Conservation (phyloP, 2,329 filamentous ascomycete genomes). For the Pseudopyrenochaeta lycopersici region DNA sequence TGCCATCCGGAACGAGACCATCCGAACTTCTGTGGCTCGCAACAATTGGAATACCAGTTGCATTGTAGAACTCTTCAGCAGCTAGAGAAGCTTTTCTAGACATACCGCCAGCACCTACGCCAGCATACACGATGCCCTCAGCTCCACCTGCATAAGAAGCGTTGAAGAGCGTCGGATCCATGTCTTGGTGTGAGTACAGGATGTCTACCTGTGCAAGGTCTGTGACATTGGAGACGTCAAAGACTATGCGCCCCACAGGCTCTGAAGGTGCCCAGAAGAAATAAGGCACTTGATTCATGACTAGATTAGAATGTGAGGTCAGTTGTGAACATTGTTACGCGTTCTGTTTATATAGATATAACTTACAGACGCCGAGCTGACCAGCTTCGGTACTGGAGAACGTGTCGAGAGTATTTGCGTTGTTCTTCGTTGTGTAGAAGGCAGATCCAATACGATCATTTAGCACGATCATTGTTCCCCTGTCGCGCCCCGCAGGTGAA, state of each 20-base stretch:
- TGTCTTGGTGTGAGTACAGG: slow-evolving; percentile 64
- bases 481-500: slow-evolving; percentile 54
- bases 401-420: slow-evolving; percentile 70
- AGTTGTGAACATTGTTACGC: neutral
- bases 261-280: slow-evolving; percentile 66
- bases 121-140: slow-evolving; percentile 64
- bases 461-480: slow-evolving; percentile 68
- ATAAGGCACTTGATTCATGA: slow-evolving; percentile 66
- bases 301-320: neutral
- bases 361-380: slow-evolving; percentile 60
- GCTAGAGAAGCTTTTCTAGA: slow-evolving; percentile 35
- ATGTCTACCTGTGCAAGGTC: slow-evolving; percentile 66
- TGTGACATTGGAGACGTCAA: slow-evolving; percentile 51
- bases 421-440: slow-evolving; percentile 68
- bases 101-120: slow-evolving; percentile 64
- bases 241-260: slow-evolving; percentile 55
- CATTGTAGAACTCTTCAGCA: slow-evolving; percentile 56
- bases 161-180: slow-evolving; percentile 58
- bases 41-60: slow-evolving; percentile 60
- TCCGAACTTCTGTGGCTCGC: slow-evolving; percentile 62
- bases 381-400: slow-evolving; percentile 66
- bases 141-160: slow-evolving; percentile 61
- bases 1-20: slow-evolving; percentile 58
- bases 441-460: slow-evolving; percentile 69
- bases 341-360: neutral